Evolutionary conservation across 2,329 filamentous ascomycete species (phyloP).

Genomic region (Pseudodiploospora longispora): DNA sequence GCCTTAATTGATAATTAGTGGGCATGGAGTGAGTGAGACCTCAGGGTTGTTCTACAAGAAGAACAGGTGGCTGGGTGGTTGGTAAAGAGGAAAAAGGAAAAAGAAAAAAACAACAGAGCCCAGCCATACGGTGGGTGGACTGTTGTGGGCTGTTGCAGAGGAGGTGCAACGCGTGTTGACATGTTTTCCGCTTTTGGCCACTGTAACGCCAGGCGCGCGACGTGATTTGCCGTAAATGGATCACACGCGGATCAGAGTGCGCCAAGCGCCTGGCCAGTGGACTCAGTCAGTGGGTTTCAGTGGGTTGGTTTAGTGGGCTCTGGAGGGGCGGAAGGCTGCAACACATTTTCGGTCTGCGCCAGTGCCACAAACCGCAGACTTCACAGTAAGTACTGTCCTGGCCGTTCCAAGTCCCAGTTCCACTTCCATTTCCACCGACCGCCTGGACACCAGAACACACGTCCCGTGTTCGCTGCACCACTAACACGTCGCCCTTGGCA

Average conservation of each 20-base stretch:
- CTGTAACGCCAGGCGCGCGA: constrained; percentile 18
- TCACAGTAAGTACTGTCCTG: neutral
- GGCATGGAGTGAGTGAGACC: no score
- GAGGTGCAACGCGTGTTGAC: constrained; percentile 27
- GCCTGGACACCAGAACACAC: neutral
- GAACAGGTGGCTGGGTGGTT: neutral
- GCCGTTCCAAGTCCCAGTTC: constrained; percentile 6
- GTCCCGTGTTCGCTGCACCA: neutral
- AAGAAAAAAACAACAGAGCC: neutral
- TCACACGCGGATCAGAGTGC: constrained; percentile 5
- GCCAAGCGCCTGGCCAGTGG: neutral
- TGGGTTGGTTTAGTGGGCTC: no score
- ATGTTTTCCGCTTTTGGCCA: constrained; percentile 25
- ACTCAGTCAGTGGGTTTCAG: no score
- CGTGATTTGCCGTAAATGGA: constrained; percentile 21
- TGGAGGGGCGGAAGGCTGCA: constrained; percentile 5
- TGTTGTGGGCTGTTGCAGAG: neutral
- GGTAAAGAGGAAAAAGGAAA: neutral
- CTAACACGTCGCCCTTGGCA: neutral
- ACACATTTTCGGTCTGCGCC: constrained; percentile 1
- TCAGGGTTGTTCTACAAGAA: neutral
- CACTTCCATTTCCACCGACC: neutral
- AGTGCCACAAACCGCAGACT: neutral
- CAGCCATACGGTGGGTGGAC: neutral
- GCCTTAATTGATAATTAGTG: no score